Conservation (phyloP, 1,139 yeast genomes). For the Entelexis paramagnoliae region DNA sequence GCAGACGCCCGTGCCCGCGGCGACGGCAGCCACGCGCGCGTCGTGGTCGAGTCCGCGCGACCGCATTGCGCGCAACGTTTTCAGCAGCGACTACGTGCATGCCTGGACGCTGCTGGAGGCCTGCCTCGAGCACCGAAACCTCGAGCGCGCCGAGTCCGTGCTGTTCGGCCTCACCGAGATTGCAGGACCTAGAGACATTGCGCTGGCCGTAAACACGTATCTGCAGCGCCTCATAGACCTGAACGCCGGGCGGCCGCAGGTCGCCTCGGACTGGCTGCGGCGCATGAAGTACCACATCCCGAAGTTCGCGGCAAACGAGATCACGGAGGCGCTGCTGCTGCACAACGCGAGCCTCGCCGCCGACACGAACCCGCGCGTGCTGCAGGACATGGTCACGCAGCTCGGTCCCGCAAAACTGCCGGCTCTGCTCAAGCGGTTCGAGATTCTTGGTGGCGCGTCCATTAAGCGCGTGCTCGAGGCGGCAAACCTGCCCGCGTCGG, state of each 20-base stretch:
- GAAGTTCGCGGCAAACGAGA: constrained; percentile 27
- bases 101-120: constrained; percentile 75
- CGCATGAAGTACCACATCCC: constrained; percentile 26
- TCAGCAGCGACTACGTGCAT: constrained; percentile 45
- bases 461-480: constrained; percentile 37
- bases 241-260: constrained; percentile 29
- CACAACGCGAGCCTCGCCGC: constrained; percentile 27
- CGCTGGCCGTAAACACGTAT: constrained; percentile 43
- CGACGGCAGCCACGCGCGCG: not conserved
- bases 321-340: constrained; percentile 33
- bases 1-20: not conserved
- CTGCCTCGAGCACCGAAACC: constrained; percentile 57
- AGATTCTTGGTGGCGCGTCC: constrained; percentile 58
- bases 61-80: constrained; percentile 28
- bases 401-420: constrained; percentile 25
- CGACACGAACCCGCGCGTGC: constrained; percentile 22
- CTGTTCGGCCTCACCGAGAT: constrained; percentile 47
- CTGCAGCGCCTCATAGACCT: constrained; percentile 37
- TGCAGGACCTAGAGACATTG: constrained; percentile 32
- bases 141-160: constrained; percentile 61
- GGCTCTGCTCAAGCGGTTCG: constrained; percentile 49
- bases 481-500: constrained; percentile 1
- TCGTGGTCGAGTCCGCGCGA: constrained; percentile 33
- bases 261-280: constrained; percentile 28
- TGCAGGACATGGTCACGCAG: constrained; percentile 30